A percentile compares a stretch with the other conserved stretches of the same genome.
phyloP scores from a whole-genome alignment of 805 yeast genomes.

The Tetrapisispora fleetii region DNA sequence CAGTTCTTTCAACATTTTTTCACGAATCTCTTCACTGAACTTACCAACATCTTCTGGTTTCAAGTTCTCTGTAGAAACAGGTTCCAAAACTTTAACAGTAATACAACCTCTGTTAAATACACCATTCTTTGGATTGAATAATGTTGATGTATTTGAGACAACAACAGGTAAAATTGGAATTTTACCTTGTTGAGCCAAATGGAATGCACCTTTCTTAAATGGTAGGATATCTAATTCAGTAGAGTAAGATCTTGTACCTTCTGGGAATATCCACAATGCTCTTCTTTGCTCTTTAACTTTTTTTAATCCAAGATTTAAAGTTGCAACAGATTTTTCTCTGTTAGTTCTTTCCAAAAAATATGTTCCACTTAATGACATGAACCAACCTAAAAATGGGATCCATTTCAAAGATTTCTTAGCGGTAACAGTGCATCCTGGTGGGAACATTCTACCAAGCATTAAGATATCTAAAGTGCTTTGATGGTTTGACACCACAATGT shows the following conservation, averaged over 20 bases:
- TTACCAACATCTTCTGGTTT: conserved; percentile 61
- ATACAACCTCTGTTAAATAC: conserved; percentile 74
- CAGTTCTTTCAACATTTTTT: conserved; percentile 41
- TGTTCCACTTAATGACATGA: conserved; percentile 84
- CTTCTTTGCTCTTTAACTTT: conserved; percentile 54
- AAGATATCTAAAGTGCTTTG: conserved; percentile 83
- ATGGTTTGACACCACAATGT: conserved; percentile 77
- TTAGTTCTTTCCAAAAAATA: conserved; percentile 80
- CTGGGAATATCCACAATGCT: conserved; percentile 87
- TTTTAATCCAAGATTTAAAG: conserved; percentile 60
- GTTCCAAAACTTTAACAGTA: conserved; percentile 68
- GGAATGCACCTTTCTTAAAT: conserved; percentile 97
- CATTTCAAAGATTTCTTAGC: conserved; percentile 78
- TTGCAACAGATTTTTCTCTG: conserved; percentile 63
- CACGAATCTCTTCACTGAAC: conserved; percentile 47
- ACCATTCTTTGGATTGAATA: conserved; percentile 50
- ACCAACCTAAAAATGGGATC: conserved; percentile 93
- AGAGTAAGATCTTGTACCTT: conserved; percentile 87
- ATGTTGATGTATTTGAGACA: conserved; percentile 71
- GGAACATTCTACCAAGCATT: conserved; percentile 74
- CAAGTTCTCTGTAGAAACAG: conserved; percentile 61
- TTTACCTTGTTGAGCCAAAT: conserved; percentile 85
- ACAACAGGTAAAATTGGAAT: conserved; percentile 86
- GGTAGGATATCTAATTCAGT: conserved; percentile 63
- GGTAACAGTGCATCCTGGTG: conserved; percentile 82